phyloP scores from a whole-genome alignment of 306 rosid species.

The Lathyrus tuberosus region DNA sequence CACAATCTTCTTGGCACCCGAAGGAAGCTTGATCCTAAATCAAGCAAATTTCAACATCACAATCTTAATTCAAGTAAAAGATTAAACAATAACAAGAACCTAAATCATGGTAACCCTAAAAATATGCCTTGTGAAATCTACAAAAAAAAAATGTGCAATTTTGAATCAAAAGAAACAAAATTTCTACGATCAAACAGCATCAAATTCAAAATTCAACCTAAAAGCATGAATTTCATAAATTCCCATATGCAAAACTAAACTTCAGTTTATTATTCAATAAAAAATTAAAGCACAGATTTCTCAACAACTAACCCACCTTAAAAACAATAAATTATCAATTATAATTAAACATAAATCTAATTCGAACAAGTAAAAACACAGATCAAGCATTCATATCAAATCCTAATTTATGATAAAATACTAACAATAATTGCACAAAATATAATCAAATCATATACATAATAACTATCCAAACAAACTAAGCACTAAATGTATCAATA shows the following conservation, averaged over 20 bases:
- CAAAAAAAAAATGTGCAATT: too few species aligned
- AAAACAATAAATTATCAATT: too few species aligned
- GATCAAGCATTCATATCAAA: background rate
- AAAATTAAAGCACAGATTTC: background rate
- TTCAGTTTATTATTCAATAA: background rate
- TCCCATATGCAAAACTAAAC: background rate
- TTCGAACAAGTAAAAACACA: background rate
- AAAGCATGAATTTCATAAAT: too few species aligned
- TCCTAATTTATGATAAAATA: background rate
- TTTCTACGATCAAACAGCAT: too few species aligned
- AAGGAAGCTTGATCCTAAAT: conserved; percentile 41
- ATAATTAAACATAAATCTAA: background rate
- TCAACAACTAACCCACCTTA: background rate
- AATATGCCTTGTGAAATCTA: fast-evolving
- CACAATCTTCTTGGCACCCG: conserved; percentile 45
- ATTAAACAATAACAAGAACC: background rate
- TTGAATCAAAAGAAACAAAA: too few species aligned
- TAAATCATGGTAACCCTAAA: too few species aligned
- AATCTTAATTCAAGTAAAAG: background rate
- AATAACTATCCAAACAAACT: background rate
- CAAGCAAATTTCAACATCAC: background rate
- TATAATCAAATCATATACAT: background rate
- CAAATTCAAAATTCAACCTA: background rate
- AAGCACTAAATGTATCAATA: too few species aligned
- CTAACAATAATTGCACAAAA: background rate